Evolutionary conservation across 2,329 filamentous ascomycete species (phyloP).

Genomic region (Helotiales sp.): DNA sequence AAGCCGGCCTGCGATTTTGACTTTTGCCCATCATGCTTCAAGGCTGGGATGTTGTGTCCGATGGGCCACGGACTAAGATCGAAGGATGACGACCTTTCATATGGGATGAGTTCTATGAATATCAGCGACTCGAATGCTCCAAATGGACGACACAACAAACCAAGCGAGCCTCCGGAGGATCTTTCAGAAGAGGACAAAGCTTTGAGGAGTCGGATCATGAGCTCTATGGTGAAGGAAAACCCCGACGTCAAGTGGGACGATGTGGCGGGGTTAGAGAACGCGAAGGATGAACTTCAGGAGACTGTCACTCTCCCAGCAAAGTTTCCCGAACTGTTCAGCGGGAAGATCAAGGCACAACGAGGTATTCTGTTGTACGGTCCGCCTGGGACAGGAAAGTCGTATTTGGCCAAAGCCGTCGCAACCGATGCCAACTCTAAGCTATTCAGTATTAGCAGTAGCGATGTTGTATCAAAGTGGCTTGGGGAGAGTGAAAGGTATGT

Average conservation of each 20-base stretch:
- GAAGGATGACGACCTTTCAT: background rate
- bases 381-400: constrained; percentile 93
- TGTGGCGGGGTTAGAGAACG: constrained; percentile 1
- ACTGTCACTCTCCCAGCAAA: background rate
- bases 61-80: background rate
- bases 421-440: background rate
- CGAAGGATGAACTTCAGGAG: background rate
- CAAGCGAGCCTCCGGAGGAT: background rate
- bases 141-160: background rate
- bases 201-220: background rate
- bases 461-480: constrained; percentile 1
- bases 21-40: background rate
- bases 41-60: background rate
- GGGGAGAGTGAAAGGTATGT: constrained; percentile 2
- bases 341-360: constrained; percentile 39
- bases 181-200: background rate
- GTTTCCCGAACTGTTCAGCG: constrained; percentile 2
- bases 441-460: constrained; percentile 1
- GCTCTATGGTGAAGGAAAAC: background rate
- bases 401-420: constrained; percentile 53
- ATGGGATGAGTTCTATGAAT: background rate
- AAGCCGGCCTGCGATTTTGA: background rate
- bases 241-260: constrained; percentile 3
- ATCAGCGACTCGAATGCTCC: background rate
- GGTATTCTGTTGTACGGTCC: constrained; percentile 93